These are phyloP conservation scores for Trypanosoma brucei DNA, from an alignment of 208 protist genomes.

Conservation along the genomic window DNA sequence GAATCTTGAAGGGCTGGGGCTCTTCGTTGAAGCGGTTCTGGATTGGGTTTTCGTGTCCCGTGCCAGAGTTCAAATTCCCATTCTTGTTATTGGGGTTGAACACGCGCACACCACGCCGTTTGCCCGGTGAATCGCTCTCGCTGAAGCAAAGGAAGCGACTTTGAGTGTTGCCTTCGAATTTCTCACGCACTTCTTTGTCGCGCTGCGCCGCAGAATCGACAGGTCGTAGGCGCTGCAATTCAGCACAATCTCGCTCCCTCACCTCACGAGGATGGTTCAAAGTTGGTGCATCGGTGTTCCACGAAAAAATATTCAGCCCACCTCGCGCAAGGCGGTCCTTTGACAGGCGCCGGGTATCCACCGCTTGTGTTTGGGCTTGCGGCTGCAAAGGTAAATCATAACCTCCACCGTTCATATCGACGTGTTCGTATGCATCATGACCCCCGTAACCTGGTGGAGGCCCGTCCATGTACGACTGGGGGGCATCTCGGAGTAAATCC, in stretches of 20 bases:
- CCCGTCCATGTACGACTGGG: background rate
- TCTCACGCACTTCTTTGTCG: slow-evolving; percentile 32
- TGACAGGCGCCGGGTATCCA: background rate
- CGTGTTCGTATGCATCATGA: background rate
- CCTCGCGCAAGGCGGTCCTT: slow-evolving; percentile 14
- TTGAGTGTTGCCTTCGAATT: slow-evolving; percentile 44
- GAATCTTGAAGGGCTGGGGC: slow-evolving; percentile 3
- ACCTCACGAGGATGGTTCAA: background rate
- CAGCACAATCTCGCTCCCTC: slow-evolving; percentile 7
- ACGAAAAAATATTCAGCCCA: slow-evolving; percentile 71
- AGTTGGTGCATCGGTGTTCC: slow-evolving; percentile 36
- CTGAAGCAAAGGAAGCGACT: slow-evolving; percentile 74
- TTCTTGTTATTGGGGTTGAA: background rate
- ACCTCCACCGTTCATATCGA: background rate
- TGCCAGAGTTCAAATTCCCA: background rate
- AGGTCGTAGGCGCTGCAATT: slow-evolving; percentile 13
- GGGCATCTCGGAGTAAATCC: background rate
- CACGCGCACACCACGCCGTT: slow-evolving; percentile 1
- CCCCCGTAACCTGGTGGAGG: background rate
- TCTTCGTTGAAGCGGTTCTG: background rate
- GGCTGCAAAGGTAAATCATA: too few species aligned
- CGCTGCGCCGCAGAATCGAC: slow-evolving; percentile 19
- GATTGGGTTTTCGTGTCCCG: background rate
- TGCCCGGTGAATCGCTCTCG: slow-evolving; percentile 23
- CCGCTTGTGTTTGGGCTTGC: background rate